Evolutionary conservation across 2,329 filamentous ascomycete genomes (phyloP), one percentile per base, ranked within the genome.

Genomic region (Gnomoniopsis sp.): DNA sequence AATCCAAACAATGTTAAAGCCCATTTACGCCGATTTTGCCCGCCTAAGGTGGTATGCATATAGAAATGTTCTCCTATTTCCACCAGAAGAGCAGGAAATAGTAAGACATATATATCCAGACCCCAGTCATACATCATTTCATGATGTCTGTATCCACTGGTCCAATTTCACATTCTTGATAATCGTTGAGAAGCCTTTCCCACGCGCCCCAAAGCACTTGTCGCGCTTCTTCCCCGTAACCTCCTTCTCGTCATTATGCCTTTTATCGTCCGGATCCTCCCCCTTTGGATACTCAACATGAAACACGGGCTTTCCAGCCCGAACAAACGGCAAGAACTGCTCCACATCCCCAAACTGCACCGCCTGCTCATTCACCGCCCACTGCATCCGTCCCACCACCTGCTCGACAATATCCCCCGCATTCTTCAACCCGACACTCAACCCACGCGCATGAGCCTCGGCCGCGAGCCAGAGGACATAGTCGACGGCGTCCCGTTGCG

Each of bases 281-380:
- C 73, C 76, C 61, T 79, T 76, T 6, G 81, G 80, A 66, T 86
- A 86, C 69, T 86, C 83, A 59, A 86, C 83, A 64, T 85, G 79
- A 63, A 86, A 86, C 14, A 86, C 83, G 0, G 83, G 82, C 65
- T 86, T 85, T 12, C 74, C 74, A 2, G 75, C 75, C 12, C 75
- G 64, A 41, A 81, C 75, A 64, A 85, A 85, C 0, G 75, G 68
- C 6, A 69, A 66, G 65, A 79, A 86, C 2, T 68, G 74, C 19
- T 71, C 68, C 65, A 83, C 85, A 63, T 86, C 82, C 1, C 71
- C 48, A 61, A 81, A 81, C 64, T 83, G 64, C 23, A 76, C 74
- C 64, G 83, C 86, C 66, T 85, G 78, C 70, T 86, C 83, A 65
- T 84, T 83, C 54, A 86, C 81, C 15, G 73, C 75, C 72, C 80